phyloP scores from a whole-genome alignment of 2,329 filamentous ascomycete species.

The Epichloe hybrida region DNA sequence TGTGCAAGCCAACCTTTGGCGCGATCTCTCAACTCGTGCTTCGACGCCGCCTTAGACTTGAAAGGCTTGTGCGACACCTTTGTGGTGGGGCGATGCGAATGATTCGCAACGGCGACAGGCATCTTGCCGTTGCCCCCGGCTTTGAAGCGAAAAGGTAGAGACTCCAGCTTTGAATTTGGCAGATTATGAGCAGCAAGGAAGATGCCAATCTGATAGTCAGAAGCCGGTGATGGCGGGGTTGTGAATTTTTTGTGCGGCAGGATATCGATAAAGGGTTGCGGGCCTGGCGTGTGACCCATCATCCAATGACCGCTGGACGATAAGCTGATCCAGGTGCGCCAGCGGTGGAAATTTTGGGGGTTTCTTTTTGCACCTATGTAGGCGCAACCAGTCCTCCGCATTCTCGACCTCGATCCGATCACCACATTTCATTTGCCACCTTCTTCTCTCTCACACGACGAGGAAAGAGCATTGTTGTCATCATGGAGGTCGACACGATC shows the following conservation, averaged over 20 bases:
- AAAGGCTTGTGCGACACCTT: slow-evolving; percentile 81
- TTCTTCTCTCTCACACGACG: neutral
- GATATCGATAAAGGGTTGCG: slow-evolving; percentile 21
- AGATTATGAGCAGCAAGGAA: neutral
- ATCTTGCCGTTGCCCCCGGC: slow-evolving; percentile 61
- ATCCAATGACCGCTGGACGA: slow-evolving; percentile 16
- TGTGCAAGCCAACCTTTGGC: slow-evolving; percentile 52
- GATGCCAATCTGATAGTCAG: neutral
- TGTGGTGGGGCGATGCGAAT: slow-evolving; percentile 87
- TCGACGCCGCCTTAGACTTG: slow-evolving; percentile 84
- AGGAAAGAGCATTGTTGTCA: slow-evolving; percentile 9
- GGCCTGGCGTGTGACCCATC: neutral
- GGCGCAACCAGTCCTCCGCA: no score
- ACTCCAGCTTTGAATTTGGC: slow-evolving; percentile 41
- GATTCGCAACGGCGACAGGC: slow-evolving; percentile 51
- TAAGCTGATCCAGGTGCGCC: slow-evolving; percentile 11
- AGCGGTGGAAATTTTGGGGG: slow-evolving; percentile 21
- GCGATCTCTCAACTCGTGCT: slow-evolving; percentile 71
- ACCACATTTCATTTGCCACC: neutral
- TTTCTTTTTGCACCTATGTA: slow-evolving; percentile 11
- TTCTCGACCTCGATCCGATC: neutral
- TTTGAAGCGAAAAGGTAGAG: slow-evolving; percentile 78
- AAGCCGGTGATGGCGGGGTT: slow-evolving; percentile 21
- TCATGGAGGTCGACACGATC: slow-evolving; percentile 25
- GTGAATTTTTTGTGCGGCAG: slow-evolving; percentile 24